Evolutionary conservation across 208 protist genomes (phyloP).

Genomic region (Wallacemonas sp.): DNA sequence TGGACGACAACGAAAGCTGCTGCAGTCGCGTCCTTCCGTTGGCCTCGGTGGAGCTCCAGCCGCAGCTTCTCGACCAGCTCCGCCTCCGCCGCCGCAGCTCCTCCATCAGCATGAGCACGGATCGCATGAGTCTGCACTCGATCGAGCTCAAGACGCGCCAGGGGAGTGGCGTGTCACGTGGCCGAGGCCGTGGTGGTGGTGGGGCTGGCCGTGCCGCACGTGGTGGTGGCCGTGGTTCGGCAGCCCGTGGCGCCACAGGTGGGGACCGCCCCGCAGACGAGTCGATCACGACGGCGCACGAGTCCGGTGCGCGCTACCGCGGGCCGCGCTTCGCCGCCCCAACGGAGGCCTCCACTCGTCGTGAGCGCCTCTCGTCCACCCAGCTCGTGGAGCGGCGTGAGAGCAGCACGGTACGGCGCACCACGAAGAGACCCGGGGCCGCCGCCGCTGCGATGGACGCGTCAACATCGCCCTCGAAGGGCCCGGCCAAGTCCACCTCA

Average conservation of each 20-base stretch:
- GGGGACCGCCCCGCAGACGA: not conserved
- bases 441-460: too few species aligned
- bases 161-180: not conserved
- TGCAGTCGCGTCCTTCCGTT: not conserved
- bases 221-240: slow-evolving; percentile 7
- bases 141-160: slow-evolving; percentile 1
- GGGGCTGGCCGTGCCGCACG: not conserved
- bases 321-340: slow-evolving; percentile 6
- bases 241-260: not conserved
- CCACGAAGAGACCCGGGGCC: too few species aligned
- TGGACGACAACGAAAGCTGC: slow-evolving; percentile 11
- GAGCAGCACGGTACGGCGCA: not conserved
- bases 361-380: not conserved
- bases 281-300: not conserved
- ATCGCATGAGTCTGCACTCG: not conserved
- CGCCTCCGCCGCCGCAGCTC: slow-evolving; percentile 5
- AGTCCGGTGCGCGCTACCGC: not conserved
- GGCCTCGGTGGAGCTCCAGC: slow-evolving; percentile 11
- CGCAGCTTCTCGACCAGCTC: slow-evolving; percentile 8
- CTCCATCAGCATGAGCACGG: slow-evolving; percentile 16
- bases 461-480: too few species aligned
- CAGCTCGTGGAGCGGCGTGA: not conserved
- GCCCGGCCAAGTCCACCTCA: too few species aligned
- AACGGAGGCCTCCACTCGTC: slow-evolving; percentile 3
- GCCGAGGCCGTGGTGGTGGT: not conserved